phyloP scores from a whole-genome alignment of 306 rosid genomes.

The Elaeagnus macrophylla region DNA sequence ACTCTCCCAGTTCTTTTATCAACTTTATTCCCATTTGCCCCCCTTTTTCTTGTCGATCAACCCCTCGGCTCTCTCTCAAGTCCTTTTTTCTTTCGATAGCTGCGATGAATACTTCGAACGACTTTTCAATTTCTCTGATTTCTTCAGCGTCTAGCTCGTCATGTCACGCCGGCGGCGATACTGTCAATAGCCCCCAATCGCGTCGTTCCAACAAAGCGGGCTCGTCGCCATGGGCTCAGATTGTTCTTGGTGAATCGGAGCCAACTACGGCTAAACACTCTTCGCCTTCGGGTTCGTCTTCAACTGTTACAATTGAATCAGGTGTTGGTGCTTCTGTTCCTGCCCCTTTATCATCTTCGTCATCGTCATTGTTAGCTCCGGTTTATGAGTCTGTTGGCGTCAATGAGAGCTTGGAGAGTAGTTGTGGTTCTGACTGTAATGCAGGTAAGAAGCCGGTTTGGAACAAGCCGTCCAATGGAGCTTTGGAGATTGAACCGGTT shows the following conservation, averaged over 20 bases:
- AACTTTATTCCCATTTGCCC: constrained; percentile 13
- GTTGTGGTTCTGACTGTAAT: constrained; percentile 23
- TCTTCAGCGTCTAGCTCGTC: constrained; percentile 26
- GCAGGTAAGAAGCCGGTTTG: constrained; percentile 57
- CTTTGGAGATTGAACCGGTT: constrained; percentile 44
- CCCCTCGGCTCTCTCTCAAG: constrained; percentile 27
- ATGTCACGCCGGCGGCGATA: constrained; percentile 26
- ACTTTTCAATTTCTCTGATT: constrained; percentile 5
- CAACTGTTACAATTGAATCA: constrained; percentile 28
- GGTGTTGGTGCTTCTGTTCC: not conserved
- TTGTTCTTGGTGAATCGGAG: constrained; percentile 58
- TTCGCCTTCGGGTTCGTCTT: constrained; percentile 14
- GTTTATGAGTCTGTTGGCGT: constrained; percentile 25
- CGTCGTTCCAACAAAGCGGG: constrained; percentile 24
- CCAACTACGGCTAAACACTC: constrained; percentile 27
- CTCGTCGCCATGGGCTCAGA: constrained; percentile 47
- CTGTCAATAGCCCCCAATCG: constrained; percentile 27
- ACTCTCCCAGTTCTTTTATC: constrained; percentile 9
- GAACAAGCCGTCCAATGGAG: constrained; percentile 61
- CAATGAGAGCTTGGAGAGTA: constrained; percentile 33
- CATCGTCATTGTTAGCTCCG: constrained; percentile 21
- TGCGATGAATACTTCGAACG: constrained; percentile 17
- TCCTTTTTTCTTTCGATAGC: constrained; percentile 46
- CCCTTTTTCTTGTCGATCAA: constrained; percentile 32
- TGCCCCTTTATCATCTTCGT: constrained; percentile 5